Conservation (phyloP, 352 stramenopile genomes). For the Globisporangium radiosum region DNA sequence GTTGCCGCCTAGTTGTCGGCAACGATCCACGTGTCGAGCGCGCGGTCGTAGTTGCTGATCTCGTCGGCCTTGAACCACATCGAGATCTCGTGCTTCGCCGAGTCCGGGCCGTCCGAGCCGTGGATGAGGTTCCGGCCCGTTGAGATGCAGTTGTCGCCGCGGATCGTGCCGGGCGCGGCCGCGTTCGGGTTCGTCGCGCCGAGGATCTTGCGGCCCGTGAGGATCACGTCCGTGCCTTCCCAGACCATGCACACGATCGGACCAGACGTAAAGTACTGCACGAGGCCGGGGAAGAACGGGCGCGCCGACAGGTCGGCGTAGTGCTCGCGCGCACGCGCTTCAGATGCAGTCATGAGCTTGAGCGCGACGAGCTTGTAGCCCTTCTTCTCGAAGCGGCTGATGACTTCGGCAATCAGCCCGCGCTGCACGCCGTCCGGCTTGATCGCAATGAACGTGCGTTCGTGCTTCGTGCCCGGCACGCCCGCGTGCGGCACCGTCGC, state of each 20-base stretch:
- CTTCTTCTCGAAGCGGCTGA: slow-evolving; percentile 94
- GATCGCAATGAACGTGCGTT: slow-evolving; percentile 94
- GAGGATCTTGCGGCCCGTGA: slow-evolving; percentile 93
- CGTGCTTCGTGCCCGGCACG: slow-evolving; percentile 87
- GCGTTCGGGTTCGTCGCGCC: slow-evolving; percentile 93
- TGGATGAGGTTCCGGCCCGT: slow-evolving; percentile 92
- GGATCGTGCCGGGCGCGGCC: slow-evolving; percentile 90
- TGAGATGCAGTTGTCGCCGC: slow-evolving; percentile 92
- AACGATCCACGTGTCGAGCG: slow-evolving; percentile 85
- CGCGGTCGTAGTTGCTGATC: slow-evolving; percentile 88
- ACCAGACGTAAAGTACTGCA: slow-evolving; percentile 90
- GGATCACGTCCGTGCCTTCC: slow-evolving; percentile 92
- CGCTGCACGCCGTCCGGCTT: slow-evolving; percentile 94
- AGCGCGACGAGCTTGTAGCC: slow-evolving; percentile 94
- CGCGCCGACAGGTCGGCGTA: slow-evolving; percentile 92
- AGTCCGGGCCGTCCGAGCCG: slow-evolving; percentile 89
- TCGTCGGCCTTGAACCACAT: slow-evolving; percentile 93
- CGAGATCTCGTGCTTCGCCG: slow-evolving; percentile 89
- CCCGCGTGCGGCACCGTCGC: slow-evolving; percentile 54
- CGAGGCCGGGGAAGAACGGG: slow-evolving; percentile 89
- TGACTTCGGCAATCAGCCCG: slow-evolving; percentile 92
- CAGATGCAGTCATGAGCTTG: slow-evolving; percentile 92
- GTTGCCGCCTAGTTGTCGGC: slow-evolving; percentile 72
- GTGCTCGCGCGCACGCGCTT: slow-evolving; percentile 88
- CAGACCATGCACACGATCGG: slow-evolving; percentile 95